These are phyloP conservation scores for Paraconiothyrium sp. DNA, from an alignment of 2,329 filamentous ascomycete species.

Conservation along the genomic window DNA sequence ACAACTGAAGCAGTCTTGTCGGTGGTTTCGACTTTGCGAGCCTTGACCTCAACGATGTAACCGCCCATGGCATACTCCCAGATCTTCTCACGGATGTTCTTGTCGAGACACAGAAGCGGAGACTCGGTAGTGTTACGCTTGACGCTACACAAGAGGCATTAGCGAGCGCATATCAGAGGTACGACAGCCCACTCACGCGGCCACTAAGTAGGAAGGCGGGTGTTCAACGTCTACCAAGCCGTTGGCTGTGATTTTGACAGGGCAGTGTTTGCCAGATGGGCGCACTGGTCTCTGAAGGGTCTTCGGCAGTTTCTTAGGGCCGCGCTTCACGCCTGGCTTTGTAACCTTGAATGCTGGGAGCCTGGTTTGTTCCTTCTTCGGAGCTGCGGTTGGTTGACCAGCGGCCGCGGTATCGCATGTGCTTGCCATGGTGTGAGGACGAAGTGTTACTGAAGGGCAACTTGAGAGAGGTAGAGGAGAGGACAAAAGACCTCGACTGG, in stretches of 20 bases:
- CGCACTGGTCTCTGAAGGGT: neutral
- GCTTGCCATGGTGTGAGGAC: neutral
- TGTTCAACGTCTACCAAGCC: neutral
- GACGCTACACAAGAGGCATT: neutral
- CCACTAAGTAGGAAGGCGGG: neutral
- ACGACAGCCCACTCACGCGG: neutral
- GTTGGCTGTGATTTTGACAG: constrained; percentile 3
- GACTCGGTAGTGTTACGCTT: constrained; percentile 19
- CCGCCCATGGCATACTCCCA: constrained; percentile 25
- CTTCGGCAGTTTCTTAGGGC: constrained; percentile 3
- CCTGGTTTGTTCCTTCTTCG: neutral
- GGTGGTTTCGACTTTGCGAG: neutral
- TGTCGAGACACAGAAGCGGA: constrained; percentile 23
- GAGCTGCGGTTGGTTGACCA: neutral
- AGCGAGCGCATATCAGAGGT: neutral
- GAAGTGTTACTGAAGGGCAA: neutral
- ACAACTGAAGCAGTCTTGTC: neutral
- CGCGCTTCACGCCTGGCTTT: constrained; percentile 15
- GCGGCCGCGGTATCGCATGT: neutral
- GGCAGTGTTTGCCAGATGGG: neutral
- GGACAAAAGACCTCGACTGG: neutral
- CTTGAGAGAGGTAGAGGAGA: neutral
- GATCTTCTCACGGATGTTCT: constrained; percentile 23
- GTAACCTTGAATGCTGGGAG: constrained; percentile 11
- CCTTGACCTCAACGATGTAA: constrained; percentile 14